Evolutionary conservation across 2,329 filamentous ascomycete genomes (phyloP).

Genomic region (Pseudogymnoascus sp.): DNA sequence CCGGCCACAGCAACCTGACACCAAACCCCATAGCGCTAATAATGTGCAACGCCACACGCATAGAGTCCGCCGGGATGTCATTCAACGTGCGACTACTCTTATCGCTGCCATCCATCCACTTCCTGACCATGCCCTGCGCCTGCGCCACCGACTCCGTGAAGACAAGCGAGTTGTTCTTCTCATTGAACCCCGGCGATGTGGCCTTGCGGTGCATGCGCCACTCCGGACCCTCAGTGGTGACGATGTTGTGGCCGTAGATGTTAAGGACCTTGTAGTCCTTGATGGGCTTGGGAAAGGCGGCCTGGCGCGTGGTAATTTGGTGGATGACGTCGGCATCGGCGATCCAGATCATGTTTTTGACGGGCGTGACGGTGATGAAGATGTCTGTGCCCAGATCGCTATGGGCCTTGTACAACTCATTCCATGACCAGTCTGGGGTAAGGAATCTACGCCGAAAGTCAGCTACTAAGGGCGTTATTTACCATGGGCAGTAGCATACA

Average conservation of each 20-base stretch:
- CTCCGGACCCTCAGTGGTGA: conserved; percentile 58
- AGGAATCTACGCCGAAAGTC: conserved; percentile 36
- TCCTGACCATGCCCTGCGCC: conserved; percentile 49
- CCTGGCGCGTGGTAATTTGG: conserved; percentile 57
- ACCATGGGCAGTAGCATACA: conserved; percentile 36
- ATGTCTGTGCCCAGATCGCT: conserved; percentile 47
- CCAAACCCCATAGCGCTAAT: conserved; percentile 68
- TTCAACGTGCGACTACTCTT: conserved; percentile 40
- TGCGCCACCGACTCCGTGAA: conserved; percentile 57
- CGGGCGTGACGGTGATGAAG: conserved; percentile 56
- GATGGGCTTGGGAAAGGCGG: conserved; percentile 63
- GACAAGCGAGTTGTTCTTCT: conserved; percentile 62
- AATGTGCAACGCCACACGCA: conserved; percentile 50
- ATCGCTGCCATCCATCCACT: conserved; percentile 43
- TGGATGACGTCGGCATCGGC: conserved; percentile 56
- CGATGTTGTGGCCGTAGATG: conserved; percentile 62
- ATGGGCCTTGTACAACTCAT: conserved; percentile 48
- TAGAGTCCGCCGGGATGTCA: conserved; percentile 55
- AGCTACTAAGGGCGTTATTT: conserved; percentile 5
- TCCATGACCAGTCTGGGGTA: conserved; percentile 52
- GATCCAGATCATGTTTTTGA: conserved; percentile 43
- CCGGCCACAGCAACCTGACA: conserved; percentile 51
- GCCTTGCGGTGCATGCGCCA: conserved; percentile 70
- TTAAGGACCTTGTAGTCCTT: conserved; percentile 50
- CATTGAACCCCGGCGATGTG: conserved; percentile 64